Evolutionary conservation across 805 yeast species (phyloP).

Genomic region (Clavispora asparagi): DNA sequence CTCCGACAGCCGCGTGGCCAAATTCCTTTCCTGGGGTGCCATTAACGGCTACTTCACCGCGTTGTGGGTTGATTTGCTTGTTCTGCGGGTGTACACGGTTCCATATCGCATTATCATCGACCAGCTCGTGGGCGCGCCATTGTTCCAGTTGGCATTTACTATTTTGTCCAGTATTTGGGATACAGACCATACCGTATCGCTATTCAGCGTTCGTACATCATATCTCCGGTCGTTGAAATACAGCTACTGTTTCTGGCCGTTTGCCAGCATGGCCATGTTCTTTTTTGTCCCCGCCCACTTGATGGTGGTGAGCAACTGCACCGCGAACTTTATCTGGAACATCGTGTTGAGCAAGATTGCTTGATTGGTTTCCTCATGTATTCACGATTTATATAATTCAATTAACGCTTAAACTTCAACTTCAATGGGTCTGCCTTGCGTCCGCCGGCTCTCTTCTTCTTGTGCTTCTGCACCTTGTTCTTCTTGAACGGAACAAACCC

Average conservation of each 20-base stretch:
- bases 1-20: slow-evolving; percentile 27
- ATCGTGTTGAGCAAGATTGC: slow-evolving; percentile 31
- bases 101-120: slow-evolving; percentile 43
- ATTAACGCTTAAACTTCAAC: slow-evolving; percentile 11
- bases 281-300: slow-evolving; percentile 41
- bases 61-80: slow-evolving; percentile 49
- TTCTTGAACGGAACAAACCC: slow-evolving; percentile 75
- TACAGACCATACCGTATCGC: slow-evolving; percentile 24
- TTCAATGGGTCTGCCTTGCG: slow-evolving; percentile 64
- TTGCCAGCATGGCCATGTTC: slow-evolving; percentile 48
- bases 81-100: slow-evolving; percentile 29
- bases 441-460: slow-evolving; percentile 31
- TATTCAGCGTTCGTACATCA: slow-evolving; percentile 14
- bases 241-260: slow-evolving; percentile 57
- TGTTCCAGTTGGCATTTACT: slow-evolving; percentile 49
- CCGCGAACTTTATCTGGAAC: slow-evolving; percentile 54
- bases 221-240: slow-evolving; percentile 46
- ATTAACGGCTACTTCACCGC: slow-evolving; percentile 52
- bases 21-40: slow-evolving; percentile 57
- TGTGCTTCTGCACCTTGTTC: slow-evolving; percentile 41
- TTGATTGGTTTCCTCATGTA: slow-evolving; percentile 1
- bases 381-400: neutral
- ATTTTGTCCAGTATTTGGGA: slow-evolving; percentile 54
- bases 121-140: slow-evolving; percentile 51
- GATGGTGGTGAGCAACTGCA: slow-evolving; percentile 56